A percentile compares a stretch with the other conserved stretches of the same genome.
phyloP scores from a whole-genome alignment of 441 rosid genomes.

The Corymbia calophylla region DNA sequence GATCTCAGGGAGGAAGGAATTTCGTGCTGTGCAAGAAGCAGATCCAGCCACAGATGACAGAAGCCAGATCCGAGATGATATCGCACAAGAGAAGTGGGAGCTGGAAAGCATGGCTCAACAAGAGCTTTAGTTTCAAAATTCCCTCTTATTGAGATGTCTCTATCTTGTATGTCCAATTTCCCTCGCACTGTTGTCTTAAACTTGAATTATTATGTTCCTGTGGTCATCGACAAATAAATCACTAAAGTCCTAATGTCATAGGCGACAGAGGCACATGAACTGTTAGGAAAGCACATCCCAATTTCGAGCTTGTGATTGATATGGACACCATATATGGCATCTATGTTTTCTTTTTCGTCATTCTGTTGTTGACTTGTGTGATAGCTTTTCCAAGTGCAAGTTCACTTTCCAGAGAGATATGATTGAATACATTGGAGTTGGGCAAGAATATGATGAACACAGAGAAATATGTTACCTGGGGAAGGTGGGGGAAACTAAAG shows the following conservation, averaged over 20 bases:
- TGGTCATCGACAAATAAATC: not conserved
- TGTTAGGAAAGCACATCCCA: not conserved
- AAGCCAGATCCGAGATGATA: slow-evolving; percentile 11
- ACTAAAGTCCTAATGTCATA: not conserved
- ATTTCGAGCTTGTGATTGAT: not conserved
- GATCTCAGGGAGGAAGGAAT: slow-evolving; percentile 29
- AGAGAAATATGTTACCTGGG: not conserved
- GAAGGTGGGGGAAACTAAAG: not conserved
- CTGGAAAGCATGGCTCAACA: slow-evolving; percentile 50
- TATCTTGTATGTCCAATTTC: not conserved
- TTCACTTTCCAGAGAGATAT: not conserved
- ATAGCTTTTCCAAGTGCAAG: not conserved
- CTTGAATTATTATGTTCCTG: not conserved
- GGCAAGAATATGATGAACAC: not conserved
- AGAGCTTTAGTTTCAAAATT: slow-evolving; percentile 23
- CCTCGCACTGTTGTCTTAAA: not conserved
- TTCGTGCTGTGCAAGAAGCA: slow-evolving; percentile 52
- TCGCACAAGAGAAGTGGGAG: slow-evolving; percentile 20
- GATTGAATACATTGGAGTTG: not conserved
- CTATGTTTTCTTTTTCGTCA: not conserved
- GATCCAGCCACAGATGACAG: slow-evolving; percentile 20
- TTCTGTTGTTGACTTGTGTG: not conserved
- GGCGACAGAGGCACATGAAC: not conserved
- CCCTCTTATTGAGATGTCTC: not conserved
- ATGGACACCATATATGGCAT: not conserved